A percentile compares a stretch with the other conserved stretches of the same genome.
These are phyloP conservation scores for Tephrocybe sp. DNA, from an alignment of 768 basidiomycete species.

Conservation along the genomic window DNA sequence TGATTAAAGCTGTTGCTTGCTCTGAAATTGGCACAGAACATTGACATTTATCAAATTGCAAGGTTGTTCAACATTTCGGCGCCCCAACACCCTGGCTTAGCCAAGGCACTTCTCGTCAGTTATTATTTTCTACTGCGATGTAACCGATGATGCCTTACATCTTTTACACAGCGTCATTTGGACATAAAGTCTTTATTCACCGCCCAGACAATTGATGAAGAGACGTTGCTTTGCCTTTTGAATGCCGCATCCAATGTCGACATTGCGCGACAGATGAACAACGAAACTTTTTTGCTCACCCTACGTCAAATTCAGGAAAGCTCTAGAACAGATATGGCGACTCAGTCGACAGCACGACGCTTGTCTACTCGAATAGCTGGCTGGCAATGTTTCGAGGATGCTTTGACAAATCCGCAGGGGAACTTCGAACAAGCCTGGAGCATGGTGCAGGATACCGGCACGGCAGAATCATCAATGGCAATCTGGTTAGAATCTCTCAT, in stretches of 20 bases:
- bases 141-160: not conserved
- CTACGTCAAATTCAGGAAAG: slow-evolving; percentile 37
- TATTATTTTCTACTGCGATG: slow-evolving; percentile 13
- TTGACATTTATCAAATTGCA: slow-evolving; percentile 60
- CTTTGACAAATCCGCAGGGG: slow-evolving; percentile 50
- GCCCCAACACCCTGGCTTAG: slow-evolving; percentile 63
- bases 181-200: slow-evolving; percentile 57
- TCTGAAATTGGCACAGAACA: slow-evolving; percentile 33
- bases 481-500: slow-evolving; percentile 73
- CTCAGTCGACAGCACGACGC: slow-evolving; percentile 44
- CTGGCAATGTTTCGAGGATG: slow-evolving; percentile 62
- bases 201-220: slow-evolving; percentile 47
- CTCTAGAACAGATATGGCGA: slow-evolving; percentile 35
- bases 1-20: not conserved
- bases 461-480: slow-evolving; percentile 66
- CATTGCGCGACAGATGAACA: slow-evolving; percentile 52
- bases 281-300: slow-evolving; percentile 39
- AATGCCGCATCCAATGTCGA: slow-evolving; percentile 66
- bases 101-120: slow-evolving; percentile 43
- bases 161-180: slow-evolving; percentile 47
- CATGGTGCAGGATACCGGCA: slow-evolving; percentile 58
- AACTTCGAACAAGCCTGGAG: slow-evolving; percentile 47
- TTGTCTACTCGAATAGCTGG: slow-evolving; percentile 50
- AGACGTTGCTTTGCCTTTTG: slow-evolving; percentile 52
- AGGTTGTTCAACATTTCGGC: slow-evolving; percentile 62